Evolutionary conservation across 768 basidiomycete species (phyloP).

Genomic region (Mycena haematopus): DNA sequence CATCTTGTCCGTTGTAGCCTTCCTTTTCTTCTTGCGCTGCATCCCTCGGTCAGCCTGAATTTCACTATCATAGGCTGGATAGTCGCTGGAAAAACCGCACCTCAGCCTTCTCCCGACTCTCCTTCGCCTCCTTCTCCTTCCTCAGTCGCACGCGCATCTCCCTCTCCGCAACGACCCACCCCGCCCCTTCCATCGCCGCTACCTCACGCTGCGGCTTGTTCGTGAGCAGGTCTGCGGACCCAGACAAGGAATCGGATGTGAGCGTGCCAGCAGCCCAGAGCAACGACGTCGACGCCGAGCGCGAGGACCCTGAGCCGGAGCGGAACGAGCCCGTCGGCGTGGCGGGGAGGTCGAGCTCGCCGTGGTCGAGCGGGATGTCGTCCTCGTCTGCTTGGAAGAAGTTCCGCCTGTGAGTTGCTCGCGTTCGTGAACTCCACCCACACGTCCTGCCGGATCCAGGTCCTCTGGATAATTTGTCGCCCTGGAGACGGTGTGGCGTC

Average conservation of each 20-base stretch:
- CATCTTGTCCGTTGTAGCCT: slow-evolving; percentile 63
- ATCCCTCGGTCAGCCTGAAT: background rate
- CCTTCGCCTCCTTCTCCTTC: slow-evolving; percentile 76
- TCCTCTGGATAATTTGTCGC: slow-evolving; percentile 91
- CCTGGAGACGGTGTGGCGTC: slow-evolving; percentile 42
- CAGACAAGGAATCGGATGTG: slow-evolving; percentile 50
- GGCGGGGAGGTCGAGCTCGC: slow-evolving; percentile 33
- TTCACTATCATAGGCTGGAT: too few relatives aligned
- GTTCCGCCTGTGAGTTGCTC: slow-evolving; percentile 82
- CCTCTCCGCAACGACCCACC: slow-evolving; percentile 80
- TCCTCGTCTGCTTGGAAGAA: slow-evolving; percentile 82
- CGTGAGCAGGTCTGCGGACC: slow-evolving; percentile 73
- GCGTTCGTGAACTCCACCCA: slow-evolving; percentile 92
- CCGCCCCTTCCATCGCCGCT: slow-evolving; percentile 68
- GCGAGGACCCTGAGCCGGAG: slow-evolving; percentile 16
- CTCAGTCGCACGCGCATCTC: slow-evolving; percentile 75
- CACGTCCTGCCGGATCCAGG: slow-evolving; percentile 90
- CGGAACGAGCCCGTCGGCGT: slow-evolving; percentile 19
- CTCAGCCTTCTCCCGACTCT: slow-evolving; percentile 63
- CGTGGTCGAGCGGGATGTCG: slow-evolving; percentile 30
- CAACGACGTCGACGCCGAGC: slow-evolving; percentile 35
- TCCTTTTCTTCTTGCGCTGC: slow-evolving; percentile 56
- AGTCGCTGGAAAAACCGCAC: slow-evolving; percentile 52
- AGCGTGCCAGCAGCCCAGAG: slow-evolving; percentile 43
- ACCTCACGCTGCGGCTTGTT: slow-evolving; percentile 87